phyloP scores from a whole-genome alignment of 202 grass and related monocot species.

The Musa balbisiana region DNA sequence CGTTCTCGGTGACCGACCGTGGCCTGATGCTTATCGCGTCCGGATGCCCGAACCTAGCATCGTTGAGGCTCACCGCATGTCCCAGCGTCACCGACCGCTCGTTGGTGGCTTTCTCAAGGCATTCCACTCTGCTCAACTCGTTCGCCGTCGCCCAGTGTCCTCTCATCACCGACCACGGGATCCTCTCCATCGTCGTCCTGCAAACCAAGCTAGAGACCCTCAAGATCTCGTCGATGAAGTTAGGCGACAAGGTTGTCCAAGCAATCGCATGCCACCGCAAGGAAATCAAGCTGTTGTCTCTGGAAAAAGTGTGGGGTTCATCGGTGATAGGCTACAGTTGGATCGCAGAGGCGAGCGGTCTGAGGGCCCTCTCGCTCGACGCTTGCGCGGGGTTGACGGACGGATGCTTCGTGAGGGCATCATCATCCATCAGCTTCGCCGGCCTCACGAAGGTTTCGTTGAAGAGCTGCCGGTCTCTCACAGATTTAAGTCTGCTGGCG shows the following conservation, averaged over 20 bases:
- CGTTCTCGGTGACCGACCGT: background rate
- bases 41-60: background rate
- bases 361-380: background rate
- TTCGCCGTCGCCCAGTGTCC: background rate
- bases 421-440: background rate
- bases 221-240: background rate
- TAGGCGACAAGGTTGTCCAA: background rate
- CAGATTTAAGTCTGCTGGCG: background rate
- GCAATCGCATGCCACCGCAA: background rate
- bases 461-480: background rate
- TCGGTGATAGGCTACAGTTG: background rate
- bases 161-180: background rate
- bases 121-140: background rate
- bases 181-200: background rate
- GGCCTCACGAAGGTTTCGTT: background rate
- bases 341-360: background rate
- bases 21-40: background rate
- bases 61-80: background rate
- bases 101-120: background rate
- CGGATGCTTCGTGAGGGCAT: background rate
- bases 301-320: background rate
- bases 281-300: background rate
- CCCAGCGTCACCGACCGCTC: background rate
- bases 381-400: background rate
- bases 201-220: background rate